Evolutionary conservation across 2,329 filamentous ascomycete species (phyloP).

Genomic region (Fusarium begoniae): DNA sequence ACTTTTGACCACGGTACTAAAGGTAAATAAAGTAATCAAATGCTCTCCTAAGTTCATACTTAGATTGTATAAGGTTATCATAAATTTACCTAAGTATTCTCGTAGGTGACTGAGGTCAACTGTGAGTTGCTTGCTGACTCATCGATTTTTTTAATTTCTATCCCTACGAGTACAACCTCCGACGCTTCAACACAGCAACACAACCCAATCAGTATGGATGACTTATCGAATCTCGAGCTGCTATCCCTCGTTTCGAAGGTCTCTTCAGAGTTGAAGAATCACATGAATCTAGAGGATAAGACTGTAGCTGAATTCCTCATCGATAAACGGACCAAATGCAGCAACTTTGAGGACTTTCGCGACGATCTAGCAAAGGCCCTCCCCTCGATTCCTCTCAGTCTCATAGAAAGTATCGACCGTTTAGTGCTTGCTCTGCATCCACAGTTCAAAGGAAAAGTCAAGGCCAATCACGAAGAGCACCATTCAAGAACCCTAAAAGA

Average conservation of each 20-base stretch:
- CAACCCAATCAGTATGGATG: conserved; percentile 67
- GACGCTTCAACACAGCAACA: too few species aligned
- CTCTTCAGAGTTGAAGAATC: conserved; percentile 92
- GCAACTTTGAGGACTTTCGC: conserved; percentile 77
- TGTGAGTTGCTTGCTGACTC: not conserved
- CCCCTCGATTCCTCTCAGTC: conserved; percentile 82
- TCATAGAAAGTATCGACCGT: conserved; percentile 92
- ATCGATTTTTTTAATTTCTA: not conserved
- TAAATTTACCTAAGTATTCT: not conserved
- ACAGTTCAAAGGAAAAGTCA: conserved; percentile 71
- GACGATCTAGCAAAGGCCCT: conserved; percentile 67
- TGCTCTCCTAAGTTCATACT: not conserved
- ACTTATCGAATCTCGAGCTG: conserved; percentile 89
- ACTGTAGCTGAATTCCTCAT: conserved; percentile 97
- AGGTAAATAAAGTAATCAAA: not conserved
- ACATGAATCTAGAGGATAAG: conserved; percentile 91
- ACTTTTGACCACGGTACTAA: not conserved
- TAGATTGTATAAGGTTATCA: too few species aligned
- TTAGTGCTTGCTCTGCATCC: conserved; percentile 91
- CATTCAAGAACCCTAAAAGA: conserved; percentile 64
- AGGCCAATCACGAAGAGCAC: conserved; percentile 50
- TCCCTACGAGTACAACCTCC: too few species aligned
- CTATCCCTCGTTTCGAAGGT: conserved; percentile 95
- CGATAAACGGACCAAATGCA: conserved; percentile 82
- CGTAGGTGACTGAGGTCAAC: not conserved